These are phyloP conservation scores for Solanum lycopersicoides DNA, from an alignment of 257 asterid genomes.

Conservation along the genomic window DNA sequence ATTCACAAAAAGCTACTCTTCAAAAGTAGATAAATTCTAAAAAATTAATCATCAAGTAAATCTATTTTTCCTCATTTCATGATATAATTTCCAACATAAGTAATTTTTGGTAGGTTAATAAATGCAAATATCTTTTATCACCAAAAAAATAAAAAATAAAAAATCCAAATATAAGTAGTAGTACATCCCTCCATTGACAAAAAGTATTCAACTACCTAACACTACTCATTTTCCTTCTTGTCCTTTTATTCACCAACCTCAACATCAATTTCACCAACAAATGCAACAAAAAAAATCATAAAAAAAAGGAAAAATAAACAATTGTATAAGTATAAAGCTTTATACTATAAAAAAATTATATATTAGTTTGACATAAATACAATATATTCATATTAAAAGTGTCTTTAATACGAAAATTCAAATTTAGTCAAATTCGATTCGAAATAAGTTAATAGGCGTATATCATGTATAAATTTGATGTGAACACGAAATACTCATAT, in stretches of 20 bases:
- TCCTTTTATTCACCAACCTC: background rate
- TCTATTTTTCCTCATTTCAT: background rate
- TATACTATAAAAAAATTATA: no score
- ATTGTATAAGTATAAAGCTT: background rate
- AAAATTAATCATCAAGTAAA: background rate
- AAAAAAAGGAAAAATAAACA: background rate
- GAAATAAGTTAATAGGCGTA: no score
- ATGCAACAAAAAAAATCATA: background rate
- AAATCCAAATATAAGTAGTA: no score
- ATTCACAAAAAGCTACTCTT: background rate
- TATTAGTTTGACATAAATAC: background rate
- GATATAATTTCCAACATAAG: background rate
- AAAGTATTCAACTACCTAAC: background rate
- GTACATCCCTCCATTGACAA: background rate
- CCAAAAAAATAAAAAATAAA: background rate
- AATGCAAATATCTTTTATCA: background rate
- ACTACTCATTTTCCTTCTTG: background rate
- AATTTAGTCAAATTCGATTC: background rate
- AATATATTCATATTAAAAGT: background rate
- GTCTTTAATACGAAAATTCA: rapidly evolving
- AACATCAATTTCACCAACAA: background rate
- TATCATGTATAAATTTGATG: background rate
- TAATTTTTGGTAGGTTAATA: background rate
- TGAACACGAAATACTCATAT: no score
- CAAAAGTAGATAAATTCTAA: background rate